Evolutionary conservation across 352 stramenopile genomes (phyloP).

Genomic region (Globisporangium apiculatum): DNA sequence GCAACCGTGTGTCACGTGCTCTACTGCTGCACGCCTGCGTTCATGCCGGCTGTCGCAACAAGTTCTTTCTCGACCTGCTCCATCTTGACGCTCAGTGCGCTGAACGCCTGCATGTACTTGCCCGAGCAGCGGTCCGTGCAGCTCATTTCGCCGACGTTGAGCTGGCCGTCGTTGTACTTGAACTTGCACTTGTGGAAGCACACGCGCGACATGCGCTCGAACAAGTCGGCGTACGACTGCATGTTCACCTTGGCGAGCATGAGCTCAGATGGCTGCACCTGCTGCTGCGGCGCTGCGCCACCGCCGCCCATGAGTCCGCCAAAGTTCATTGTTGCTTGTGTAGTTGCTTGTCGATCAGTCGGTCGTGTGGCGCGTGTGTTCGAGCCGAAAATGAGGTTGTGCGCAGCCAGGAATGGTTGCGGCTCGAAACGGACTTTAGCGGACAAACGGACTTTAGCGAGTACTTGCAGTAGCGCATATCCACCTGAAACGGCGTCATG

Average conservation of each 20-base stretch:
- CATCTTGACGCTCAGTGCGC: constrained; percentile 92
- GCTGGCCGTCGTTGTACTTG: constrained; percentile 94
- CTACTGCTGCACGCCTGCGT: constrained; percentile 33
- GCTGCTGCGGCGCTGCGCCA: constrained; percentile 34
- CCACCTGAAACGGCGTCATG: no score
- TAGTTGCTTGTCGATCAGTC: neutral
- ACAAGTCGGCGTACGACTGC: constrained; percentile 88
- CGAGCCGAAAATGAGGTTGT: no score
- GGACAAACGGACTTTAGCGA: neutral
- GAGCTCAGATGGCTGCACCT: constrained; percentile 70
- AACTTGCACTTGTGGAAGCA: constrained; percentile 95
- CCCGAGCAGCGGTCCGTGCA: constrained; percentile 96
- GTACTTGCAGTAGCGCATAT: no score
- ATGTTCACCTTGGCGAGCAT: constrained; percentile 90
- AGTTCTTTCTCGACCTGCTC: constrained; percentile 94
- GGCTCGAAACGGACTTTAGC: constrained; percentile 1
- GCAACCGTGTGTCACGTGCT: neutral
- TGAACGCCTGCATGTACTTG: constrained; percentile 97
- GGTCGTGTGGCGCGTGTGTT: no score
- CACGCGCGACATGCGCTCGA: constrained; percentile 86
- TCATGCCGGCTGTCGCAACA: constrained; percentile 57
- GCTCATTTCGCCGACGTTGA: constrained; percentile 97
- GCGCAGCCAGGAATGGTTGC: neutral
- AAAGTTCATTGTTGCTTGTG: constrained; percentile 57
- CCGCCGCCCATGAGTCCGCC: constrained; percentile 60